Evolutionary conservation across 106 monocot species (phyloP).

Genomic region (Dendrobium officinale): DNA sequence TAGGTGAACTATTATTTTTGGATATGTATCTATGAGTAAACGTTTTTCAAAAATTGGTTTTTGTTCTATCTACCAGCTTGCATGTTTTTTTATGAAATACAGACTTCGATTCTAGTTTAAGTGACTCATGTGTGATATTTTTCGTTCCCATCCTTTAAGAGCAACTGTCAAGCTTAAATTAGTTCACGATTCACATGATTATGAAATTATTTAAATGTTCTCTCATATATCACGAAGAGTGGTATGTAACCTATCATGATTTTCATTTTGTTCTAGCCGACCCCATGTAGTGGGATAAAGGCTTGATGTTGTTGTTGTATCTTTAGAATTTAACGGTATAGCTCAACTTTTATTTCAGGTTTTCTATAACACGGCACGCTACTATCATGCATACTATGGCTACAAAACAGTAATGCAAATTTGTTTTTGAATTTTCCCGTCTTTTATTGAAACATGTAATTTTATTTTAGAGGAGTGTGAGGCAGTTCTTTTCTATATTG

Average conservation of each 20-base stretch:
- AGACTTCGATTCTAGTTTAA: neutral
- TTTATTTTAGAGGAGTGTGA: slow-evolving; percentile 2
- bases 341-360: slow-evolving; percentile 40
- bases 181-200: neutral
- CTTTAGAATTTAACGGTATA: neutral
- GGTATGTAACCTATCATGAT: no score
- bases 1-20: neutral
- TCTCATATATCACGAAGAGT: neutral
- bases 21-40: neutral
- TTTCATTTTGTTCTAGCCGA: no score
- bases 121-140: neutral
- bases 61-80: neutral
- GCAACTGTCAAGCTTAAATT: neutral
- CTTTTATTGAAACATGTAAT: neutral
- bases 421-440: slow-evolving; percentile 3
- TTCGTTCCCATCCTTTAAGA: neutral
- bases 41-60: neutral
- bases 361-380: slow-evolving; percentile 92
- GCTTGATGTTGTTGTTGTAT: neutral
- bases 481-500: neutral
- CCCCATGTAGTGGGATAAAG: no score
- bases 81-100: neutral
- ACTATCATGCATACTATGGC: slow-evolving; percentile 97
- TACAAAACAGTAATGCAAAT: slow-evolving; percentile 73
- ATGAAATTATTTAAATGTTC: neutral